A percentile compares a stretch with the other conserved stretches of the same genome.
These are phyloP conservation scores for Yamadazyma sp. DNA, from an alignment of 805 yeast species.

Conservation along the genomic window DNA sequence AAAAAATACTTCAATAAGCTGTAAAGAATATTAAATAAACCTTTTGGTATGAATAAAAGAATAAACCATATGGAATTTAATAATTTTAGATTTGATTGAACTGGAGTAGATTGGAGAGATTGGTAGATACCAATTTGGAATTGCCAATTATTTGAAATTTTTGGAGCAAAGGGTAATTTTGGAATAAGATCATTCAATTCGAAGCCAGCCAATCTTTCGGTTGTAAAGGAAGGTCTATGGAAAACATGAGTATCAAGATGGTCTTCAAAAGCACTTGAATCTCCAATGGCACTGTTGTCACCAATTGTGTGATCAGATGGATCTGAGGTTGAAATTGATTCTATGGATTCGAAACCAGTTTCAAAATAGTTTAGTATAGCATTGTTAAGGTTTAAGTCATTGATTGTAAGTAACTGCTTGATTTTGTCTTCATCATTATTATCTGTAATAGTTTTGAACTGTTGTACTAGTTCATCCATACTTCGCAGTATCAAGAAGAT, in stretches of 20 bases:
- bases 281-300: background rate
- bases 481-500: too few species aligned
- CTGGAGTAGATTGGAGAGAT: constrained; percentile 14
- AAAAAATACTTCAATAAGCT: constrained; percentile 8
- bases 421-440: constrained; percentile 42
- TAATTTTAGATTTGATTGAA: background rate
- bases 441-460: constrained; percentile 19
- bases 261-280: background rate
- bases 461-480: constrained; percentile 1
- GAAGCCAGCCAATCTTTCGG: constrained; percentile 3
- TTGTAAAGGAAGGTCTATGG: too few species aligned
- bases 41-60: constrained; percentile 9
- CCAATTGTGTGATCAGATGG: background rate
- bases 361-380: constrained; percentile 45
- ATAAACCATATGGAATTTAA: constrained; percentile 10
- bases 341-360: constrained; percentile 3
- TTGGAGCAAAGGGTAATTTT: constrained; percentile 38
- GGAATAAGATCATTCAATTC: constrained; percentile 25
- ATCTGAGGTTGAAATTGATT: background rate
- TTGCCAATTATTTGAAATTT: constrained; percentile 39
- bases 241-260: too few species aligned
- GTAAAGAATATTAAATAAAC: constrained; percentile 5
- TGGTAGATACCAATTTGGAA: constrained; percentile 40
- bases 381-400: constrained; percentile 60
- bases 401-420: constrained; percentile 43